A percentile compares a stretch with the other conserved stretches of the same genome.
Conservation (phyloP, 495 filamentous ascomycete species). For the Physcia stellaris region DNA sequence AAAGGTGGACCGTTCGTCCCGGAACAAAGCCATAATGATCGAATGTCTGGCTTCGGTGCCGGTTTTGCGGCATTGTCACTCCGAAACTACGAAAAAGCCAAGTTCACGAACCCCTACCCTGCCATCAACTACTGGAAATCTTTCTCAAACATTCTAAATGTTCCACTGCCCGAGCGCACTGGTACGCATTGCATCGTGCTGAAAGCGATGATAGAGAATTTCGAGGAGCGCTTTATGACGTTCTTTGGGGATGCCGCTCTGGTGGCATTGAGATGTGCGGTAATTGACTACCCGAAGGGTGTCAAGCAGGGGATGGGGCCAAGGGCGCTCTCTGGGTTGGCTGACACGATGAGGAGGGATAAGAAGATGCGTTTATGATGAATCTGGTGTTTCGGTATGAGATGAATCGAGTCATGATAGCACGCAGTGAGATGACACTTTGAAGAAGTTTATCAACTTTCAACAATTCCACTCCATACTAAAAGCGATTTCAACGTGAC, state of each 20-base stretch:
- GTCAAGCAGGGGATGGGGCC: constrained; percentile 38
- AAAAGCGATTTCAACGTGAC: too few species aligned
- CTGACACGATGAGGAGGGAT: constrained; percentile 42
- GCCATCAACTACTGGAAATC: constrained; percentile 68
- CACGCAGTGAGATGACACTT: too few species aligned
- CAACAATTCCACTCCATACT: too few species aligned
- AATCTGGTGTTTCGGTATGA: too few species aligned
- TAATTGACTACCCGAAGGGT: constrained; percentile 54
- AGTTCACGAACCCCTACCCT: constrained; percentile 60
- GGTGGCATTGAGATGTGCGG: constrained; percentile 45
- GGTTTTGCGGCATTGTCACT: constrained; percentile 73
- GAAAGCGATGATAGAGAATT: constrained; percentile 59
- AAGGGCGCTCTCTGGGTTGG: constrained; percentile 43
- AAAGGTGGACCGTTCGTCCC: constrained; percentile 34
- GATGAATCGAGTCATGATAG: too few species aligned
- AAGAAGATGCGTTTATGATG: constrained; percentile 39
- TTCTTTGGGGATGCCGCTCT: constrained; percentile 64
- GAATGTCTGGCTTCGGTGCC: constrained; percentile 72
- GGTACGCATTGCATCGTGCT: constrained; percentile 70
- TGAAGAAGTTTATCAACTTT: too few species aligned
- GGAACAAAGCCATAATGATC: constrained; percentile 57
- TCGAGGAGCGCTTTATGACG: constrained; percentile 53
- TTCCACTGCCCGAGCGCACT: constrained; percentile 49
- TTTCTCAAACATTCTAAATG: constrained; percentile 58
- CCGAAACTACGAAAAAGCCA: constrained; percentile 60